A percentile compares a stretch with the other conserved stretches of the same genome.
These are phyloP conservation scores for Berberis thunbergii DNA, from an alignment of 164 flowering plant species.

Conservation along the genomic window DNA sequence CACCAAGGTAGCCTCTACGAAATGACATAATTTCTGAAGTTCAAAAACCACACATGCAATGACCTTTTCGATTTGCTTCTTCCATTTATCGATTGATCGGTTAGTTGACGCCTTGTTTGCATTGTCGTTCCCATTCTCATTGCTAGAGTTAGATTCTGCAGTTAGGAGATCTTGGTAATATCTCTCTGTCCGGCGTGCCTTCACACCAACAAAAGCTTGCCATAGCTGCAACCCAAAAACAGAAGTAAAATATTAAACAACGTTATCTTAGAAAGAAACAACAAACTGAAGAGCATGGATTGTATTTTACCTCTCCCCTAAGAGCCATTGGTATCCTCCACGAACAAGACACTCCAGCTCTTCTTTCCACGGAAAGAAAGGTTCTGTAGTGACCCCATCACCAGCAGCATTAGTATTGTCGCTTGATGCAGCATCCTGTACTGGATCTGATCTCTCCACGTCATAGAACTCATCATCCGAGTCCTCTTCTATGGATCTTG, in stretches of 20 bases:
- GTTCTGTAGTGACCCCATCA: slow-evolving; percentile 26
- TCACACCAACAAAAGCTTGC: slow-evolving; percentile 98
- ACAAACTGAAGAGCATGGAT: neutral
- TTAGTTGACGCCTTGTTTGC: slow-evolving; percentile 21
- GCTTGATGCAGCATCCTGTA: slow-evolving; percentile 40
- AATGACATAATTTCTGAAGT: neutral
- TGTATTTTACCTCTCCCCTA: slow-evolving; percentile 75
- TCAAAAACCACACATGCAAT: slow-evolving; percentile 18
- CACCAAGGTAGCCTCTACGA: neutral
- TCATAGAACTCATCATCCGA: slow-evolving; percentile 95
- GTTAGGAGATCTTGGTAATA: slow-evolving; percentile 68
- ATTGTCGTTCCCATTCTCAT: slow-evolving; percentile 22
- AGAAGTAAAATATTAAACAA: neutral
- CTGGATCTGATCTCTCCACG: slow-evolving; percentile 66
- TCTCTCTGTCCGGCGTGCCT: slow-evolving; percentile 62
- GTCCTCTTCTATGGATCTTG: slow-evolving; percentile 32
- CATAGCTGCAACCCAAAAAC: slow-evolving; percentile 51
- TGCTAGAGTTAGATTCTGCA: slow-evolving; percentile 24
- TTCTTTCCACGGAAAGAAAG: slow-evolving; percentile 62
- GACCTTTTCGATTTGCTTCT: slow-evolving; percentile 97
- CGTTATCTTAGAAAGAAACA: neutral
- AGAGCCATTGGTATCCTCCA: slow-evolving; percentile 96
- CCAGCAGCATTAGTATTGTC: slow-evolving; percentile 28
- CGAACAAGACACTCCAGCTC: slow-evolving; percentile 86
- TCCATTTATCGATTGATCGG: slow-evolving; percentile 77